phyloP scores from a whole-genome alignment of 805 yeast species.

The Suhomyces sp. region DNA sequence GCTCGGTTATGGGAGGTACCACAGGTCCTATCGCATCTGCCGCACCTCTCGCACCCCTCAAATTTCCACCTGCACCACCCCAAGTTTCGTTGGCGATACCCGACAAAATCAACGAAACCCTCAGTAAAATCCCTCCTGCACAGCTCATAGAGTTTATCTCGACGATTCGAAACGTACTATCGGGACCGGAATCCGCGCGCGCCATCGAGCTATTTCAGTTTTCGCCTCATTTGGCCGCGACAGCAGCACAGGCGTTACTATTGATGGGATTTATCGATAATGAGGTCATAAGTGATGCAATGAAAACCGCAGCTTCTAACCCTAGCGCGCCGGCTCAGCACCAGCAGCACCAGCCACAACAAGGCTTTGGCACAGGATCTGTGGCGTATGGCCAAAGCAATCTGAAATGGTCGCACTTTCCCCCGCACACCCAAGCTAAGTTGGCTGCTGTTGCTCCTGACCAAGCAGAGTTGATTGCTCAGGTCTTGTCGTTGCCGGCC shows the following conservation, averaged over 20 bases:
- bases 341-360: constrained; percentile 11
- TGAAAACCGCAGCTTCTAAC: constrained; percentile 26
- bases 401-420: constrained; percentile 43
- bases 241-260: constrained; percentile 71
- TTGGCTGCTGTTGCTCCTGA: constrained; percentile 50
- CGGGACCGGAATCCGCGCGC: constrained; percentile 48
- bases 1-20: not conserved
- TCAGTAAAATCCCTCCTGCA: constrained; percentile 66
- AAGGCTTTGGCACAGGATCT: not conserved
- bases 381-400: not conserved
- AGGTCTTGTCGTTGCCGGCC: constrained; percentile 48
- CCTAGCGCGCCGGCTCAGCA: constrained; percentile 15
- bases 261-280: constrained; percentile 75
- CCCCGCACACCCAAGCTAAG: constrained; percentile 49
- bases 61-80: constrained; percentile 46
- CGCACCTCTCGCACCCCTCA: constrained; percentile 1
- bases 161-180: constrained; percentile 56
- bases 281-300: constrained; percentile 61
- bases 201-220: constrained; percentile 53
- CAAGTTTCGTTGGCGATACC: constrained; percentile 46
- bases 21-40: not conserved
- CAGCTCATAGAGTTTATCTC: constrained; percentile 67
- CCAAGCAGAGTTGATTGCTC: constrained; percentile 57
- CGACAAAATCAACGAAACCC: constrained; percentile 59
- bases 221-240: constrained; percentile 56